Evolutionary conservation across 208 protist species (phyloP), one percentile per base, ranked within the genome.

Genomic region (Trypanosoma melophagium): DNA sequence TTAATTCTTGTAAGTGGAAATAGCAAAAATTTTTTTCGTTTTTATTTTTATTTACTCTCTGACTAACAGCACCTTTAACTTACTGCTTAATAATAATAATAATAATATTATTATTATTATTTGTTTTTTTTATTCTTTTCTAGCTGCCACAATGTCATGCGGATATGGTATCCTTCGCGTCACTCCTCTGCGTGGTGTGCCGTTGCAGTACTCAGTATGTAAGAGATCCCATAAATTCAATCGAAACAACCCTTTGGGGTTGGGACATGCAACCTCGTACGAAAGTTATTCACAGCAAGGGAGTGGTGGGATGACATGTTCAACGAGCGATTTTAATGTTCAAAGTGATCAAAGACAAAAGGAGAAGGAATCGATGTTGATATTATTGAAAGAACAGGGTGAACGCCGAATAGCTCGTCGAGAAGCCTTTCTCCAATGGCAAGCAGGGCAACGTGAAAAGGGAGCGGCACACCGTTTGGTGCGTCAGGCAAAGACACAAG

Each of bases 401-500:
- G 31, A 74, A 51, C 74, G 79, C 40, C 76, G 90, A 24, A 81
- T 92, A 66, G 78, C 83, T 0, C 74, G 79, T 14, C 75, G 83
- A 12, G 87, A 93, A 66, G 87, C 89, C 1, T 95, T 95, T 72
- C 49, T 93, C 7, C 71, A 83, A 50, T 95, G 90, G 87, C 90
- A 95, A 52, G 77, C 85, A 1, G 85, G 86, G 1, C 90, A 95
- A 69, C 80, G 90, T 7, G 90, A 95, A 49, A 95, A 95, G 47
- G 87, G 90, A 7, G 80, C 90, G 13, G 90, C 90, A 5, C 79
- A 92, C 47, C 84, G 90, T 24, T 74, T 95, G 19, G 59, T 82
- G 1, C 81, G 85, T 0, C 84, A 90, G 54, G 69, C 87, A 0
- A 76, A 79, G 53, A 91, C 75, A 42, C 76, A 86, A 8, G 86